phyloP scores from a whole-genome alignment of 2,329 filamentous ascomycete genomes.

The Pleoardoris graminearum region DNA sequence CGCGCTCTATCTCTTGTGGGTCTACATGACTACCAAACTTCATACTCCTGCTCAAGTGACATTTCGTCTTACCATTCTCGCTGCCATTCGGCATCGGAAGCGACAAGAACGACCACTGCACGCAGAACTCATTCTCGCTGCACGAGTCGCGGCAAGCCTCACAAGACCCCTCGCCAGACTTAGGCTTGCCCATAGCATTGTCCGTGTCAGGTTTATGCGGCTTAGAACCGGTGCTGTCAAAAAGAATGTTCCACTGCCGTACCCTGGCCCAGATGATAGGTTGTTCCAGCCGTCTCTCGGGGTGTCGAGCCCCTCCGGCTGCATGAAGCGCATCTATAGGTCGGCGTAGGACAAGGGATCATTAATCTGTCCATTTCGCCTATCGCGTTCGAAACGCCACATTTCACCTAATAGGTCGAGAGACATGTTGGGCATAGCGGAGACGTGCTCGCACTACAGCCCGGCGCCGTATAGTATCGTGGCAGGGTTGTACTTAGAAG shows the following conservation, averaged over 20 bases:
- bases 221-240: no score
- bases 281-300: conserved; percentile 41
- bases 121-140: conserved; percentile 30
- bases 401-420: conserved; percentile 49
- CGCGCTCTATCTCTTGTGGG: conserved; percentile 8
- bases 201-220: no score
- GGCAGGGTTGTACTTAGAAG: conserved; percentile 34
- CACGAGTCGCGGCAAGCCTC: conserved; percentile 37
- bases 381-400: conserved; percentile 51
- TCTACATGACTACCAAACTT: conserved; percentile 26
- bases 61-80: conserved; percentile 37
- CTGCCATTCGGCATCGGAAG: conserved; percentile 32
- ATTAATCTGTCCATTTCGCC: conserved; percentile 20
- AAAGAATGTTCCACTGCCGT: conserved; percentile 41
- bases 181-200: no score
- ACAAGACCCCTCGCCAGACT: no score
- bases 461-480: conserved; percentile 49
- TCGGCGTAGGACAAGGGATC: conserved; percentile 31
- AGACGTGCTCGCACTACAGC: conserved; percentile 45
- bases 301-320: conserved; percentile 26
- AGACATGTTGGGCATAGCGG: conserved; percentile 51
- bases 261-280: conserved; percentile 32
- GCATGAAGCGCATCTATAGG: conserved; percentile 35
- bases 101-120: conserved; percentile 41
- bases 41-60: conserved; percentile 39